Evolutionary conservation across 2,329 filamentous ascomycete species (phyloP).

Genomic region (Corinectria fuckeliana): DNA sequence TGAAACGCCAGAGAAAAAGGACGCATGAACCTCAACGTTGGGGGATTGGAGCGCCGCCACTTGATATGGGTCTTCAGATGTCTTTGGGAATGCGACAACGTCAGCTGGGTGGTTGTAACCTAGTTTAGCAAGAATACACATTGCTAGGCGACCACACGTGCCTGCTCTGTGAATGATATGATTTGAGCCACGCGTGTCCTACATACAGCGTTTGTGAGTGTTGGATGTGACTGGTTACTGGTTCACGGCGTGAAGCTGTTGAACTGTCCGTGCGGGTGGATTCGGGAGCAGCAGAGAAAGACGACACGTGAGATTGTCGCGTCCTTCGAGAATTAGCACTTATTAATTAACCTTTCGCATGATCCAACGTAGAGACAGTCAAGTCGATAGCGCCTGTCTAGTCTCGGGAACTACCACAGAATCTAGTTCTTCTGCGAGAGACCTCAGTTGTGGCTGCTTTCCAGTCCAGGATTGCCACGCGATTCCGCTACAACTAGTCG

Average conservation of each 20-base stretch:
- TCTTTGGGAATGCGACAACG: neutral
- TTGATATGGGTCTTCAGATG: neutral
- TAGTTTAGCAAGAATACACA: neutral
- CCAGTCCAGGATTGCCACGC: too few species aligned
- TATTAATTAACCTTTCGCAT: neutral
- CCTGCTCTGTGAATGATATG: neutral
- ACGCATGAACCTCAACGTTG: neutral
- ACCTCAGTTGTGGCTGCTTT: neutral
- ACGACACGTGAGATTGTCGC: neutral
- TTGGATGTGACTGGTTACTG: neutral
- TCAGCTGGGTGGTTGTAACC: neutral
- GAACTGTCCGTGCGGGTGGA: neutral
- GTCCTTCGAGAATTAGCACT: neutral
- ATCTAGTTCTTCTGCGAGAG: too few species aligned
- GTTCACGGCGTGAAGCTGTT: neutral
- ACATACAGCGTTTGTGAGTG: neutral
- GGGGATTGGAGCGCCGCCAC: neutral
- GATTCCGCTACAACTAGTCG: neutral
- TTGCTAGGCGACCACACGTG: neutral
- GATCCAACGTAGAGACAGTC: neutral
- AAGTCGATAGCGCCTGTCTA: neutral
- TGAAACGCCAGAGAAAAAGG: neutral
- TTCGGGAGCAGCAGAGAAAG: neutral
- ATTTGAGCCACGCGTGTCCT: neutral
- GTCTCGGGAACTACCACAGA: too few species aligned